phyloP scores from a whole-genome alignment of 805 yeast species.

The Yarrowia divulgata region DNA sequence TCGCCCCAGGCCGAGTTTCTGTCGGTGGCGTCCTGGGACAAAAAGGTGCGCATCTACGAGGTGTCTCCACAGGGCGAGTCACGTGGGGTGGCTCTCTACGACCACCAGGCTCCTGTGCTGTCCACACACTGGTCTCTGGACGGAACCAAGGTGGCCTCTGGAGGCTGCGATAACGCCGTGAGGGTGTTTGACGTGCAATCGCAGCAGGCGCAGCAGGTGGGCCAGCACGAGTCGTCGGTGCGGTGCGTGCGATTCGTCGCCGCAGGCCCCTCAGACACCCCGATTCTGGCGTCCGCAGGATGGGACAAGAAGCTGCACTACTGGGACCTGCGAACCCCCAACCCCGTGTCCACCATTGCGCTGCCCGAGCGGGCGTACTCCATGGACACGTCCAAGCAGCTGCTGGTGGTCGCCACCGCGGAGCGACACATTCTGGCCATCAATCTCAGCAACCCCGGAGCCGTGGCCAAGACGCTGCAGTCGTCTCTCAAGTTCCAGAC shows the following conservation, averaged over 20 bases:
- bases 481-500: slow-evolving; percentile 93
- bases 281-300: slow-evolving; percentile 86
- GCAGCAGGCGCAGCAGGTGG: slow-evolving; percentile 84
- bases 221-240: slow-evolving; percentile 84
- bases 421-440: slow-evolving; percentile 81
- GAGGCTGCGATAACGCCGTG: slow-evolving; percentile 91
- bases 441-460: slow-evolving; percentile 78
- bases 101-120: slow-evolving; percentile 88
- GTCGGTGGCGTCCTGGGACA: slow-evolving; percentile 92
- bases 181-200: slow-evolving; percentile 80
- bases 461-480: slow-evolving; percentile 71
- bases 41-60: slow-evolving; percentile 91
- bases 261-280: slow-evolving; percentile 79
- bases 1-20: slow-evolving; percentile 85
- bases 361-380: slow-evolving; percentile 91
- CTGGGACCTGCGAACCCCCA: slow-evolving; percentile 87
- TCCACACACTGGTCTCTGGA: slow-evolving; percentile 83
- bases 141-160: slow-evolving; percentile 85
- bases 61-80: slow-evolving; percentile 75
- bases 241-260: slow-evolving; percentile 75
- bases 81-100: slow-evolving; percentile 87
- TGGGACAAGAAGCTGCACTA: slow-evolving; percentile 96
- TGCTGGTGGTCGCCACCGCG: slow-evolving; percentile 93
- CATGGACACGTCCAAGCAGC: slow-evolving; percentile 81
- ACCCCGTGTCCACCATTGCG: slow-evolving; percentile 79